Percentiles rank a stretch among this genome's conserved stretches.
Evolutionary conservation across 768 basidiomycete genomes (phyloP).

Genomic region (Phanerodontia chrysosporium): DNA sequence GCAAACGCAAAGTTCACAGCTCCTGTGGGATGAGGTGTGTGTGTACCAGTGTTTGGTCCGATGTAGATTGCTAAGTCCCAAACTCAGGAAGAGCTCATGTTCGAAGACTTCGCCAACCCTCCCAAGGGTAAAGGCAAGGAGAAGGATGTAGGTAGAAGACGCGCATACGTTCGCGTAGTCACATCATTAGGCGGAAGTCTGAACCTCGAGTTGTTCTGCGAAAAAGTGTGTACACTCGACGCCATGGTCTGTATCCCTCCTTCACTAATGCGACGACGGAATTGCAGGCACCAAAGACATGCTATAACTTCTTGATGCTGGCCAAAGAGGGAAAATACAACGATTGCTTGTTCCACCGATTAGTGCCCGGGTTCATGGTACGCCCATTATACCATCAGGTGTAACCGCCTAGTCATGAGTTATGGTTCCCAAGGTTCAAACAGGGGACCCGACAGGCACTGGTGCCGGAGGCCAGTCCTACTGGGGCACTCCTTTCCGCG

Average conservation of each 20-base stretch:
- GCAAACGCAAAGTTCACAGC: slow-evolving; percentile 62
- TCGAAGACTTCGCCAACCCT: slow-evolving; percentile 82
- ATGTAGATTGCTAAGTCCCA: not conserved
- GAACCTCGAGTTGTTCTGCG: slow-evolving; percentile 83
- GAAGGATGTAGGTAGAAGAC: slow-evolving; percentile 85
- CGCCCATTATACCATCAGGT: not conserved
- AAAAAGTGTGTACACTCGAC: slow-evolving; percentile 54
- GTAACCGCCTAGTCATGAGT: not conserved
- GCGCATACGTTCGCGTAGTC: slow-evolving; percentile 93
- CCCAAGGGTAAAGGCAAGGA: slow-evolving; percentile 87
- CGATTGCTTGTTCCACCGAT: slow-evolving; percentile 82
- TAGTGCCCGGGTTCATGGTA: slow-evolving; percentile 96
- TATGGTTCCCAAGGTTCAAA: slow-evolving; percentile 75
- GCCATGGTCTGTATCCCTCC: not conserved
- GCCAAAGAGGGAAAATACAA: slow-evolving; percentile 90
- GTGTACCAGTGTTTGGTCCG: not conserved
- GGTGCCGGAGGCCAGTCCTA: slow-evolving; percentile 89
- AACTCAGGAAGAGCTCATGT: slow-evolving; percentile 90
- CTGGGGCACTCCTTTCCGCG: slow-evolving; percentile 96
- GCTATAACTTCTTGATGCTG: slow-evolving; percentile 96
- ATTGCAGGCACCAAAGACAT: slow-evolving; percentile 88
- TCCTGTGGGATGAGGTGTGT: slow-evolving; percentile 92
- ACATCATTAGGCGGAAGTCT: slow-evolving; percentile 88
- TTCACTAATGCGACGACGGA: not conserved
- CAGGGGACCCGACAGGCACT: slow-evolving; percentile 95